Conservation (phyloP, 306 rosid species). For the Purshia tridentata region DNA sequence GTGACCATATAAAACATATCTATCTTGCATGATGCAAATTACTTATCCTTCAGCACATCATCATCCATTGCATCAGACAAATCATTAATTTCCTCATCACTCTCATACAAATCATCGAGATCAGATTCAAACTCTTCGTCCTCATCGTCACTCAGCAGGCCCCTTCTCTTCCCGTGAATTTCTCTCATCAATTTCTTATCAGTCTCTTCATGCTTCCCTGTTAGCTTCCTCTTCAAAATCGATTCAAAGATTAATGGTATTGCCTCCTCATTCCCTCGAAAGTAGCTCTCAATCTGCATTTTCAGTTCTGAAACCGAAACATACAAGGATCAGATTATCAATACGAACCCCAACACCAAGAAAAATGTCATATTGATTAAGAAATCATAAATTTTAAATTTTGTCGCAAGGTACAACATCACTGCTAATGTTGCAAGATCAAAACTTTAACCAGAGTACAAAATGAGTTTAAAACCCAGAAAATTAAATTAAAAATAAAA, state of each 20-base stretch:
- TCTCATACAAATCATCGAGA: constrained; percentile 23
- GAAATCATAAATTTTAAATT: neutral
- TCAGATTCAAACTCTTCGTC: constrained; percentile 37
- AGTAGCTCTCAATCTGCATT: constrained; percentile 52
- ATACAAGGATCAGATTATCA: neutral
- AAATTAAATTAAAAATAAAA: neutral
- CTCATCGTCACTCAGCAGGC: constrained; percentile 23
- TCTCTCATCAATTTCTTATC: constrained; percentile 58
- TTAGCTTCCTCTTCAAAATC: constrained; percentile 57
- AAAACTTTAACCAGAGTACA: neutral
- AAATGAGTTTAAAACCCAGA: neutral
- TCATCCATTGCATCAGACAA: constrained; percentile 5
- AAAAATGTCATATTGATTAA: neutral
- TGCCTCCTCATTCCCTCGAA: constrained; percentile 56
- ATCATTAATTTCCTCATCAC: constrained; percentile 14
- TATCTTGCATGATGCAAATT: neutral
- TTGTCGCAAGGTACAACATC: too few relatives aligned
- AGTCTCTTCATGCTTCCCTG: constrained; percentile 52
- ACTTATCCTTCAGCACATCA: constrained; percentile 2
- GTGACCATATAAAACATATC: too few relatives aligned
- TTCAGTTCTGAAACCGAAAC: constrained; percentile 49
- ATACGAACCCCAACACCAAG: neutral
- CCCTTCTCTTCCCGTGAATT: constrained; percentile 38
- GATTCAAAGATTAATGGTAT: constrained; percentile 69
- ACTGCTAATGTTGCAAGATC: neutral